Evolutionary conservation across 2,329 filamentous ascomycete species (phyloP), one percentile per base, ranked within the genome.

Genomic region (Penicillium digitatum): DNA sequence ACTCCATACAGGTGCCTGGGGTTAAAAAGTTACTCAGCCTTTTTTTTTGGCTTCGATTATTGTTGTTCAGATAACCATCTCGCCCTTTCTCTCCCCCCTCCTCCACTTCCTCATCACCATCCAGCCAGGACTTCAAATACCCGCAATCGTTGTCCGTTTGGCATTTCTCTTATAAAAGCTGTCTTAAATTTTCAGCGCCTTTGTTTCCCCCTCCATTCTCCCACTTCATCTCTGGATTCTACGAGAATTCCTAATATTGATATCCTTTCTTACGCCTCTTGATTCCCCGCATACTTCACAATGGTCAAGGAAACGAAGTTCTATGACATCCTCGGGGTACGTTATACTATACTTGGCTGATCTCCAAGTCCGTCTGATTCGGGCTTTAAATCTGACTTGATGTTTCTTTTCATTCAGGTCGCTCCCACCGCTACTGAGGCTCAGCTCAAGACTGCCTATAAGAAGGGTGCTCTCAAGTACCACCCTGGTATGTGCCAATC

Each of bases 371-470:
- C 1, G 39, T 26, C 34, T 34, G 4, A 32, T 37, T n/a, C 26
- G 26, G 38, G 14, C 12, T 44, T 48, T 9, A 52, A 53, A 61
- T 52, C 53, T 68, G 56, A 73, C 68, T 31, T n/a, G 38, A 54
- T 64, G 40, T 68, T 56, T 51, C 64, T 67, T 67, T 56, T 24
- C 31, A 42, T 53, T 43, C 39, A 95, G 90, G 89, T 95, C 65
- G 62, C 88, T 66, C 87, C 90, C 62, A 86, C 83, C 68, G 89
- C 89, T 63, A 87, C 87, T 56, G 93, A 97, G 68, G 80, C 87
- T 65, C 88, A 96, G 76, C 79, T 99, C 63, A 96, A 94, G 81
- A 91, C 92, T 70, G 91, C 93, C 34, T 99, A 99, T 78, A 90
- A 92, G 72, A 96, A 95, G 74, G 86, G 89, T 55, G 94, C 94